Conservation (phyloP, 2,329 filamentous ascomycete species). For the Neophaeococcomyces aloes region DNA sequence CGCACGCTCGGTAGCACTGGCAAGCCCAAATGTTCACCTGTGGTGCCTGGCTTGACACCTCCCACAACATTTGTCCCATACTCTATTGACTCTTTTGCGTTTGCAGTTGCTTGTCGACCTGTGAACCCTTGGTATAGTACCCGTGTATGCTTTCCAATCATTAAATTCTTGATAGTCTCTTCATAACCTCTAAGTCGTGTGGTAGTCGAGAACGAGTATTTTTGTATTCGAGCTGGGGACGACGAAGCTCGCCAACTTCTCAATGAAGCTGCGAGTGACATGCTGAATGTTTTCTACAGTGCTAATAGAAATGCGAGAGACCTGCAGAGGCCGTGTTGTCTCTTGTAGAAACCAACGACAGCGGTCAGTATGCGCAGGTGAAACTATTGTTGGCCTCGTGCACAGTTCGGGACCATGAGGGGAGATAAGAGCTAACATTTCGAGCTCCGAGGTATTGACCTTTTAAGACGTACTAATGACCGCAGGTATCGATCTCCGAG, state of each 20-base stretch:
- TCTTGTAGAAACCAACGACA: not conserved
- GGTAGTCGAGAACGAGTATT: slow-evolving; percentile 17
- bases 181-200: slow-evolving; percentile 33
- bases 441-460: slow-evolving; percentile 3
- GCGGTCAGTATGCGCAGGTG: not conserved
- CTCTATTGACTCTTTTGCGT: slow-evolving; percentile 63
- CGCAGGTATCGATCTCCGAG: slow-evolving; percentile 3
- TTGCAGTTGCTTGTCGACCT: slow-evolving; percentile 57
- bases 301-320: not conserved
- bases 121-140: slow-evolving; percentile 65
- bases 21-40: slow-evolving; percentile 60
- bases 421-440: slow-evolving; percentile 3
- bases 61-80: slow-evolving; percentile 76
- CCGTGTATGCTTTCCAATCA: slow-evolving; percentile 54
- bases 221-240: not conserved
- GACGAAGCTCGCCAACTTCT: slow-evolving; percentile 12
- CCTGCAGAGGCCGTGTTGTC: not conserved
- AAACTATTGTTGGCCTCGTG: not conserved
- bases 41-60: slow-evolving; percentile 61
- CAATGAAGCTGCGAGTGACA: slow-evolving; percentile 10
- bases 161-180: slow-evolving; percentile 55
- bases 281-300: not conserved
- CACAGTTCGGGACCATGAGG: not conserved
- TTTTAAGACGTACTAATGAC: not conserved
- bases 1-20: slow-evolving; percentile 60